These are phyloP conservation scores for Sugiyamaella castrensis DNA, from an alignment of 1,139 yeast genomes.

Conservation along the genomic window DNA sequence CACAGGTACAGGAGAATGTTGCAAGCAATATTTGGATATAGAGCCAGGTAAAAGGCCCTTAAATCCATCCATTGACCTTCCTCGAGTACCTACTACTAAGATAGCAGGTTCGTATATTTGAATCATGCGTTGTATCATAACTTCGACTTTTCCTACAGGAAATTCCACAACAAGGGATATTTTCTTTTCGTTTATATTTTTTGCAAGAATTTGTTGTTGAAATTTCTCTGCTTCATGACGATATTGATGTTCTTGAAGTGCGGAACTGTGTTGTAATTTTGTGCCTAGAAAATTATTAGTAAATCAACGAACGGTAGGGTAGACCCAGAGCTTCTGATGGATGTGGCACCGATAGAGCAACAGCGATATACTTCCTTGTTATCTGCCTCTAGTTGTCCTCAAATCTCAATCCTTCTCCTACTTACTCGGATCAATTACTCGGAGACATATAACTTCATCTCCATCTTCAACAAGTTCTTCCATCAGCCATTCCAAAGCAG, in stretches of 20 bases:
- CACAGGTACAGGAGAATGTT: constrained; percentile 66
- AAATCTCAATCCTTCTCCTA: constrained; percentile 36
- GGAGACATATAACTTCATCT: constrained; percentile 59
- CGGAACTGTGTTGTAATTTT: neutral
- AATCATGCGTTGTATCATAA: constrained; percentile 50
- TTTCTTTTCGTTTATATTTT: constrained; percentile 39
- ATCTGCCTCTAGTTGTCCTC: neutral
- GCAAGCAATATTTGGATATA: constrained; percentile 59
- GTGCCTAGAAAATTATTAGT: neutral
- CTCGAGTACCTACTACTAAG: constrained; percentile 62
- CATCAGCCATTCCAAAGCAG: constrained; percentile 64
- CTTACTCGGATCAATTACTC: constrained; percentile 49
- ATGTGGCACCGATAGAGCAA: no score
- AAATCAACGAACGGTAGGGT: neutral
- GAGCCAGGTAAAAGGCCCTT: constrained; percentile 47
- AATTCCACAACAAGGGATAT: constrained; percentile 55
- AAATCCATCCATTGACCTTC: constrained; percentile 44
- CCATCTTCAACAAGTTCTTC: constrained; percentile 63
- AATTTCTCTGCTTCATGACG: constrained; percentile 41
- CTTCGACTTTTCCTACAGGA: constrained; percentile 60
- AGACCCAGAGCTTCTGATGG: no score
- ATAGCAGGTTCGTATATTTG: constrained; percentile 62
- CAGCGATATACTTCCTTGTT: no score
- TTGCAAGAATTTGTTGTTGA: constrained; percentile 45
- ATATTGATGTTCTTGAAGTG: constrained; percentile 26